Conservation (phyloP, 2,329 filamentous ascomycete genomes). For the Apiospora phragmitis region DNA sequence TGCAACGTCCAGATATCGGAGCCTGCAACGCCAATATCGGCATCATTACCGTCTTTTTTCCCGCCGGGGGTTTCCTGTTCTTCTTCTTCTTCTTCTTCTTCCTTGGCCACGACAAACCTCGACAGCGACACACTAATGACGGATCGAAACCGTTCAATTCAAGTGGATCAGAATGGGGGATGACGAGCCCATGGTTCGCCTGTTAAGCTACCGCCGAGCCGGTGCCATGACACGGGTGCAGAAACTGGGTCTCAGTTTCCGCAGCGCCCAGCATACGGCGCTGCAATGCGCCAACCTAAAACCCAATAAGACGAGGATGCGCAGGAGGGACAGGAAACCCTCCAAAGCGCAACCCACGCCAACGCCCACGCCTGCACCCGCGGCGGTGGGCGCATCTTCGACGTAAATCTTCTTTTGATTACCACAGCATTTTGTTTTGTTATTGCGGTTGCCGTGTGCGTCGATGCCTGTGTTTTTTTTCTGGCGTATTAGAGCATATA, state of each 20-base stretch:
- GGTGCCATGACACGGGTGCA: slow-evolving; percentile 4
- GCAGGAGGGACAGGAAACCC: slow-evolving; percentile 8
- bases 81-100: background rate
- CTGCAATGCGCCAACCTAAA: slow-evolving; percentile 11
- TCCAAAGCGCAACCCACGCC: background rate
- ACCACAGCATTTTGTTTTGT: background rate
- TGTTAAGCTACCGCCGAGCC: slow-evolving; percentile 11
- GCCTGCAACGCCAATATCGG: slow-evolving; percentile 18
- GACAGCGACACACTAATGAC: slow-evolving; percentile 7
- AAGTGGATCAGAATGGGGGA: slow-evolving; percentile 8
- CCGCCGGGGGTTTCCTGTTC: background rate
- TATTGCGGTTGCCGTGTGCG: background rate
- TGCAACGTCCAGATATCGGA: slow-evolving; percentile 29
- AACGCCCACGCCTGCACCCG: too few relatives aligned
- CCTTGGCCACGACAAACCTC: background rate
- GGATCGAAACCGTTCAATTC: background rate
- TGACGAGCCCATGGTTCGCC: background rate
- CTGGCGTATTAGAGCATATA: slow-evolving; percentile 8
- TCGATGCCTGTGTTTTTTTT: background rate
- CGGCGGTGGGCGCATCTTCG: background rate
- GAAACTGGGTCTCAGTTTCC: slow-evolving; percentile 8
- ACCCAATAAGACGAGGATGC: slow-evolving; percentile 6
- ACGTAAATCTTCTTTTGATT: background rate
- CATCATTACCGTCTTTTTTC: slow-evolving; percentile 6
- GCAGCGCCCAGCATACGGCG: slow-evolving; percentile 9